These are phyloP conservation scores for Pleurotus citrinopileatus DNA, from an alignment of 768 basidiomycete genomes.

Conservation along the genomic window DNA sequence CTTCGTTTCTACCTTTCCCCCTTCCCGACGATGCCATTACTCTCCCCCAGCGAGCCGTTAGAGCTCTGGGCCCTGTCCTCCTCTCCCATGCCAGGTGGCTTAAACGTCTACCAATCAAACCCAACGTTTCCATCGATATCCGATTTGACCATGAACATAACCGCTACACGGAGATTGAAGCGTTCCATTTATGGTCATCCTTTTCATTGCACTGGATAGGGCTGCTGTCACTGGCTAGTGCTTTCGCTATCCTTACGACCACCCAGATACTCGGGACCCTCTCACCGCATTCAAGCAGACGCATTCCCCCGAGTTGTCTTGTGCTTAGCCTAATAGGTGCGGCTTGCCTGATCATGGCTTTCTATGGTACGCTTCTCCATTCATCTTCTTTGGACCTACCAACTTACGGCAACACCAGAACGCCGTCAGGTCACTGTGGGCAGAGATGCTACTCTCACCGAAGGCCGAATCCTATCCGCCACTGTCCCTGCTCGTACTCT, in stretches of 20 bases:
- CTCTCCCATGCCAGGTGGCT: conserved; percentile 7
- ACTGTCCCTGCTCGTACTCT: conserved; percentile 2
- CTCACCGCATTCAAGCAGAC: not conserved
- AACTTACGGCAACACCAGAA: not conserved
- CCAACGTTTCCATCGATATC: conserved; percentile 11
- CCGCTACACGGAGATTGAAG: conserved; percentile 3
- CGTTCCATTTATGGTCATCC: conserved; percentile 2
- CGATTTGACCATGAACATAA: conserved; percentile 14
- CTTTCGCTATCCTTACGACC: not conserved
- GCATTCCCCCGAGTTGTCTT: not conserved
- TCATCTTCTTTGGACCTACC: not conserved
- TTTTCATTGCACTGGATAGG: conserved; percentile 5
- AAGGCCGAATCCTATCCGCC: conserved; percentile 2
- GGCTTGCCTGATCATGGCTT: not conserved
- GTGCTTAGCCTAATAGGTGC: not conserved
- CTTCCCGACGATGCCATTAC: not conserved
- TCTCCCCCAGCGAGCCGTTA: not conserved
- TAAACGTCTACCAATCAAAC: conserved; percentile 1
- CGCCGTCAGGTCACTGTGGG: not conserved
- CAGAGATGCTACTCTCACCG: not conserved
- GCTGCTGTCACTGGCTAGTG: not conserved
- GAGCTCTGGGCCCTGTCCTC: not conserved
- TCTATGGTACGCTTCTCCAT: not conserved
- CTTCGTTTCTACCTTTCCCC: conserved; percentile 4
- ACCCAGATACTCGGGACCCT: not conserved